phyloP scores from a whole-genome alignment of 108 stramenopile species.

The Mayamaea pseudoterrestris region DNA sequence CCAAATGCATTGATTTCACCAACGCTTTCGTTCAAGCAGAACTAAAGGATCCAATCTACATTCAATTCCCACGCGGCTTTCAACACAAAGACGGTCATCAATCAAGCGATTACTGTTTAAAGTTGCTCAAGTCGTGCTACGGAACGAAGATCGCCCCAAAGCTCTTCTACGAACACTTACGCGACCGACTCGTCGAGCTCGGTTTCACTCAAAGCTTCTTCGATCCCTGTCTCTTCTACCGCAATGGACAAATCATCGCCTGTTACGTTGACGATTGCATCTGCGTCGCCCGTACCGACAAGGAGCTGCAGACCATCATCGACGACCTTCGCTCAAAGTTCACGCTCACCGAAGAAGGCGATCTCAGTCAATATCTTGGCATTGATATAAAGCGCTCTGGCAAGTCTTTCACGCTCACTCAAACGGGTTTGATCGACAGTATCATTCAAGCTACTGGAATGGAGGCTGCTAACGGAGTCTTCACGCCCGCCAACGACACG shows the following conservation, averaged over 20 bases:
- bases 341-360: conserved; percentile 15
- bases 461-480: neutral
- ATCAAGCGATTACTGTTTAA: neutral
- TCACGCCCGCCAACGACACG: too few relatives aligned
- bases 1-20: neutral
- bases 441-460: conserved; percentile 34
- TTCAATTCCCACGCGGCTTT: neutral
- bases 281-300: neutral
- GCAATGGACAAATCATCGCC: conserved; percentile 9
- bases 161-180: conserved; percentile 14
- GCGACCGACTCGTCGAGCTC: too few relatives aligned
- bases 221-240: conserved; percentile 37
- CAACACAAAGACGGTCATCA: neutral
- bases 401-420: conserved; percentile 11
- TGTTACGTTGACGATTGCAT: conserved; percentile 27
- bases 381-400: conserved; percentile 8
- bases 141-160: conserved; percentile 13
- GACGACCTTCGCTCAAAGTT: neutral
- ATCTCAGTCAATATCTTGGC: conserved; percentile 15
- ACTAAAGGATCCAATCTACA: neutral
- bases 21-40: conserved; percentile 3
- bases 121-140: conserved; percentile 2
- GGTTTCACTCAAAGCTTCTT: too few relatives aligned
- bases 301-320: neutral
- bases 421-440: conserved; percentile 25